A percentile compares a stretch with the other conserved stretches of the same genome.
phyloP scores from a whole-genome alignment of 768 basidiomycete species.

The Tricholomella constricta region DNA sequence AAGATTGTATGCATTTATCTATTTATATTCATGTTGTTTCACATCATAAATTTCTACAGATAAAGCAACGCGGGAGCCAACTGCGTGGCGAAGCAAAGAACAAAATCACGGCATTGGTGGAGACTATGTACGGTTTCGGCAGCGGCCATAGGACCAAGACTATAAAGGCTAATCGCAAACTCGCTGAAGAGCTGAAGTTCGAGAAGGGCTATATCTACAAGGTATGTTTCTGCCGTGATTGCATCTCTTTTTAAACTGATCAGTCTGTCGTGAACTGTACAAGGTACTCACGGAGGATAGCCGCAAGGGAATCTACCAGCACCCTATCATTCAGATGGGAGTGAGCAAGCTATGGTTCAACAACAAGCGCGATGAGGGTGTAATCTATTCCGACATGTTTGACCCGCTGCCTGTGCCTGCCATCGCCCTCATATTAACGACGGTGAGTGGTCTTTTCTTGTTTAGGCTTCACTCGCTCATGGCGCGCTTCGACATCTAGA shows the following conservation, averaged over 20 bases:
- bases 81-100: conserved; percentile 23
- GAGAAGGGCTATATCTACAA: conserved; percentile 19
- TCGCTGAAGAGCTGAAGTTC: conserved; percentile 21
- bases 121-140: conserved; percentile 22
- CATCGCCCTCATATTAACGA: conserved; percentile 19
- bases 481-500: neutral
- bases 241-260: no score
- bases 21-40: neutral
- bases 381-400: conserved; percentile 21
- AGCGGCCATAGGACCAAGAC: conserved; percentile 18
- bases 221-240: no score
- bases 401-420: conserved; percentile 18
- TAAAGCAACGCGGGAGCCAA: conserved; percentile 19
- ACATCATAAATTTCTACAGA: conserved; percentile 2
- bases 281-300: neutral
- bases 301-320: conserved; percentile 25
- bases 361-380: conserved; percentile 27
- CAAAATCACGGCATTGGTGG: conserved; percentile 15
- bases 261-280: no score
- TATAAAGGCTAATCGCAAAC: conserved; percentile 17
- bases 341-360: conserved; percentile 28
- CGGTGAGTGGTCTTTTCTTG: conserved; percentile 5
- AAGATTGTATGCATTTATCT: conserved; percentile 19
- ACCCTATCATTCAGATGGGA: no score
- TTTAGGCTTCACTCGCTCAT: neutral